Percentiles rank a stretch among this genome's conserved stretches.
phyloP scores from a whole-genome alignment of 2,329 filamentous ascomycete genomes.

The Aspergillus aculeatus region DNA sequence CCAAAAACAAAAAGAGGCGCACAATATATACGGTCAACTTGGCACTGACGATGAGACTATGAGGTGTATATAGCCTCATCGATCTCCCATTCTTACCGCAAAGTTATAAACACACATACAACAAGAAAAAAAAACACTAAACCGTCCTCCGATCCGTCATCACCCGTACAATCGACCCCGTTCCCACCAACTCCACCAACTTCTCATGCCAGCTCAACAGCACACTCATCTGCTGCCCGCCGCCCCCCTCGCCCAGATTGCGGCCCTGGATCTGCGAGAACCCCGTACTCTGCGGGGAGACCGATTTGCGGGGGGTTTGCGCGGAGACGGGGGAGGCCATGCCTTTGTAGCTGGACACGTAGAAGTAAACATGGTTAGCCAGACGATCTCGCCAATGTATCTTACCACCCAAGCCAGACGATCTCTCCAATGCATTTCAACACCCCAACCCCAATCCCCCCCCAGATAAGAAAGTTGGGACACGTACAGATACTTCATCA shows the following conservation, averaged over 20 bases:
- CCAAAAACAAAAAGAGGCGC: conserved; percentile 14
- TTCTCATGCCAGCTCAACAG: conserved; percentile 98
- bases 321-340: conserved; percentile 58
- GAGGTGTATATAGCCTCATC: not conserved
- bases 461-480: not conserved
- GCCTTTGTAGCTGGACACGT: conserved; percentile 72
- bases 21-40: conserved; percentile 5
- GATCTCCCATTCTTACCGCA: not conserved
- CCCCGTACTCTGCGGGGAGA: conserved; percentile 76
- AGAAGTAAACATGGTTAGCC: too few relatives aligned
- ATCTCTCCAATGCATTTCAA: too few relatives aligned
- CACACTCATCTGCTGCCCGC: conserved; percentile 91
- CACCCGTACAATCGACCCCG: conserved; percentile 87
- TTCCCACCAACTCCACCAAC: conserved; percentile 87
- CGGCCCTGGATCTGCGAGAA: conserved; percentile 75
- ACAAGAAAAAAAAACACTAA: conserved; percentile 36
- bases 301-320: conserved; percentile 51
- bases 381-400: too few relatives aligned
- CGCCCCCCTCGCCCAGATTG: conserved; percentile 62
- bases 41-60: not conserved
- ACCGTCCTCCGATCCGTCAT: conserved; percentile 97
- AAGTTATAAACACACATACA: not conserved
- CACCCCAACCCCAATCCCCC: too few relatives aligned
- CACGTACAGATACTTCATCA: conserved; percentile 96
- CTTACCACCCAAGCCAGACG: too few relatives aligned